A percentile compares a stretch with the other conserved stretches of the same genome.
Evolutionary conservation across 2,329 filamentous ascomycete genomes (phyloP).

Genomic region (Penicillium psychrosexuale): DNA sequence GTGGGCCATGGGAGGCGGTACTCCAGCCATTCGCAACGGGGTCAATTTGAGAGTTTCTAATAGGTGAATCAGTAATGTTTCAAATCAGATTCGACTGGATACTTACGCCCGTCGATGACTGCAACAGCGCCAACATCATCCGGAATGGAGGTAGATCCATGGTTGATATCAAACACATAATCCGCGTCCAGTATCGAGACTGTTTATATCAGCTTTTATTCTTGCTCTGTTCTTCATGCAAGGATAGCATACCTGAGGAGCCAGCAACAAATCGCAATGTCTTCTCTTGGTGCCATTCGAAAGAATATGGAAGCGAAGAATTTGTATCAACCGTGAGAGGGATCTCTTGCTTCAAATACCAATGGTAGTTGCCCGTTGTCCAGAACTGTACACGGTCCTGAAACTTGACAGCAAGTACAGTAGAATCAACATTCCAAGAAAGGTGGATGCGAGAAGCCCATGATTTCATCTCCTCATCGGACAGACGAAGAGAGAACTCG

Average conservation of each 20-base stretch:
- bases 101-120: constrained; percentile 74
- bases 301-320: constrained; percentile 25
- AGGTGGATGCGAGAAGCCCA: constrained; percentile 62
- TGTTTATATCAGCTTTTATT: constrained; percentile 14
- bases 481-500: constrained; percentile 75
- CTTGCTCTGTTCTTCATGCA: background rate
- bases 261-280: constrained; percentile 64
- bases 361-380: constrained; percentile 97
- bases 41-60: constrained; percentile 71
- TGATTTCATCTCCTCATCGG: constrained; percentile 55
- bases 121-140: constrained; percentile 75
- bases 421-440: constrained; percentile 89
- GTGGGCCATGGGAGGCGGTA: constrained; percentile 90
- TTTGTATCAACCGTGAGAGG: constrained; percentile 37
- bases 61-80: constrained; percentile 22
- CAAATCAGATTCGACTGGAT: background rate
- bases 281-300: constrained; percentile 81
- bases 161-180: constrained; percentile 64
- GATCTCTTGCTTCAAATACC: constrained; percentile 93
- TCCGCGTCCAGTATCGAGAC: constrained; percentile 59
- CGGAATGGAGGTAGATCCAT: constrained; percentile 67
- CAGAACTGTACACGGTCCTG: constrained; percentile 79
- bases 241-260: constrained; percentile 43
- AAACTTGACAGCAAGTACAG: constrained; percentile 78
- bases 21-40: constrained; percentile 75